Evolutionary conservation across 768 basidiomycete species (phyloP), one percentile per base, ranked within the genome.

Genomic region (Pleurotus tuber-regium): DNA sequence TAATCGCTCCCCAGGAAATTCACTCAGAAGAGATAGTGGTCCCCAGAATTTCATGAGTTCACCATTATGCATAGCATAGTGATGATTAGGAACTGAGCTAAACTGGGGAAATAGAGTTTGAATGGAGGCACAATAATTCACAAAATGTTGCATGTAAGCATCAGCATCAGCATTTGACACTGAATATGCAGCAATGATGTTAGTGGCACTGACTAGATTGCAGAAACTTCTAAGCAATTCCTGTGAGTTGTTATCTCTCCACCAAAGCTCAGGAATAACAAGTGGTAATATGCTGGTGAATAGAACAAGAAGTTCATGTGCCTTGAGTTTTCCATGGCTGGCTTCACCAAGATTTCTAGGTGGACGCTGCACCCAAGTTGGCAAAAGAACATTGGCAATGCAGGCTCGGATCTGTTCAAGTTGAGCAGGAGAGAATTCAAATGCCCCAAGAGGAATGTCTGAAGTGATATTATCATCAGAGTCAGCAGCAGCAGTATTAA

Each of bases 281-380:
- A 71, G 49, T 2, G 65, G 65, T 23, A 69, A 62, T 16, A 68
- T 60, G 3, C 50, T 50, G 11, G 56, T 61, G 41, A 66, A 69
- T 5, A 67, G 57, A 9, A 50, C 54, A n/a, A 66, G 56, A 23
- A 53, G 64, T 43, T 69, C 54, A 52, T 66, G 52, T 24, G 66
- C 66, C 49, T 69, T 69, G 8, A 71, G 59, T 40, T 70, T 69
- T n/a, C 66, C 66, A 56, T 69, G 68, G 1, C 33, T 55, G 10
- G 53, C 28, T 31, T 70, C 64, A 8, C 70, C 67, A 43, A 69
- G 58, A 54, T 70, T 70, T 8, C 3, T 52, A 18, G 69, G 70
- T 42, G 60, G 66, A 1, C 57, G 56, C 21, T 60, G 46, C 21
- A 64, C 54, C 56, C 51, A 57, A 19, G 54, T 47, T 2, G 63